These are phyloP conservation scores for Endoconidiophora polonica DNA, from an alignment of 2,329 filamentous ascomycete genomes.

Conservation along the genomic window DNA sequence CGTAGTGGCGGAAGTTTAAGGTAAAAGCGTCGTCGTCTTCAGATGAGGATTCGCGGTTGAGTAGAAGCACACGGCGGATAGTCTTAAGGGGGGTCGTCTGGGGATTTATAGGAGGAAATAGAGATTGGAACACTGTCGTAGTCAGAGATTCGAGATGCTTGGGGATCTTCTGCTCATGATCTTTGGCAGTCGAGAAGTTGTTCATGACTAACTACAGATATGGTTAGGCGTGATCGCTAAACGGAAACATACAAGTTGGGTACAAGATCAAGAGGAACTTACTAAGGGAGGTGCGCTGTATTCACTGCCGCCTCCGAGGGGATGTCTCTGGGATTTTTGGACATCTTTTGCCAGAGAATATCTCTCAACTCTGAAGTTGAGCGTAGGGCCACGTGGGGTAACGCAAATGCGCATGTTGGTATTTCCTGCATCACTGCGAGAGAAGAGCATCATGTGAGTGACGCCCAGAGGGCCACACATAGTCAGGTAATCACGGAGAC, in stretches of 20 bases:
- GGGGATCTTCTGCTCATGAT: conserved; percentile 54
- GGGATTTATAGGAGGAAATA: conserved; percentile 91
- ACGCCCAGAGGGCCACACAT: conserved; percentile 94
- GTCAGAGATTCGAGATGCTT: conserved; percentile 86
- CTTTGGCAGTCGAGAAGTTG: conserved; percentile 58
- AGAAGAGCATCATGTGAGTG: conserved; percentile 84
- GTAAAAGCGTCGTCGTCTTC: conserved; percentile 56
- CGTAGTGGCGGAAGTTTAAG: conserved; percentile 81
- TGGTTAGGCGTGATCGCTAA: background rate
- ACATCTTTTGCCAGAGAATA: conserved; percentile 92
- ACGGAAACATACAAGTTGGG: background rate
- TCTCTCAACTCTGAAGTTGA: conserved; percentile 87
- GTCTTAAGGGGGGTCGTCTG: conserved; percentile 76
- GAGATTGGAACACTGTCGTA: conserved; percentile 86
- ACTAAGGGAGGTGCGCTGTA: conserved; percentile 71
- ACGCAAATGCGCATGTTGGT: conserved; percentile 80
- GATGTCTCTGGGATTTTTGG: conserved; percentile 64
- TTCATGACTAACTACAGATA: conserved; percentile 74
- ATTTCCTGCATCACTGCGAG: conserved; percentile 74
- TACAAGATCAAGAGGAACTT: conserved; percentile 17
- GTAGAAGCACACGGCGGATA: conserved; percentile 77
- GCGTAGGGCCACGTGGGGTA: conserved; percentile 76
- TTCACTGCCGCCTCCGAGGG: conserved; percentile 68
- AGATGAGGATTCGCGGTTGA: conserved; percentile 58
- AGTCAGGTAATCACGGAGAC: conserved; percentile 76